Conservation (phyloP, 495 filamentous ascomycete species). For the Aspergillus wentii region DNA sequence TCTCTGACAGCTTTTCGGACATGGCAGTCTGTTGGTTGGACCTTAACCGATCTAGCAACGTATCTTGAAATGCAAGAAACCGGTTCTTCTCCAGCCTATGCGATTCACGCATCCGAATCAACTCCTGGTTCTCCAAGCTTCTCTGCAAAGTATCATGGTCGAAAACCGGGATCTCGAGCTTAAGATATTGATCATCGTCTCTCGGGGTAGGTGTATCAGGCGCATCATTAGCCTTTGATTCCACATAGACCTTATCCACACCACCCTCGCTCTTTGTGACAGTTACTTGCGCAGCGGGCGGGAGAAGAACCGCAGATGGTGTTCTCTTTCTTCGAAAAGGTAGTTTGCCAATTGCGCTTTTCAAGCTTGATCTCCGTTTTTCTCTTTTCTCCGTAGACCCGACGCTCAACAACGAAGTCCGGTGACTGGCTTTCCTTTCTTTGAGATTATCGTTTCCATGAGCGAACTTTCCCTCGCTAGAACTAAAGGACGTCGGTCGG, state of each 20-base stretch:
- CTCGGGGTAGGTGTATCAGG: conserved; percentile 2
- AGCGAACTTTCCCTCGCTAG: conserved; percentile 27
- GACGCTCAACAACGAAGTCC: conserved; percentile 29
- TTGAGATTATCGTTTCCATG: conserved; percentile 4
- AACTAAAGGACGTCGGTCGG: conserved; percentile 39
- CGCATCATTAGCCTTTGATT: conserved; percentile 11
- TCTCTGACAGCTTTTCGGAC: conserved; percentile 19
- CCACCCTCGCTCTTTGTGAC: conserved; percentile 22
- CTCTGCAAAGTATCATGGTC: conserved; percentile 35
- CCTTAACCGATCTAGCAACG: conserved; percentile 24
- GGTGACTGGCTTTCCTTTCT: too few species aligned
- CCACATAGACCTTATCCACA: conserved; percentile 26
- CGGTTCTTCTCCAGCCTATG: conserved; percentile 55
- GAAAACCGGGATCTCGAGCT: conserved; percentile 34
- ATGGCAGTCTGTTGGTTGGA: conserved; percentile 30
- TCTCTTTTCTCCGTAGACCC: conserved; percentile 27
- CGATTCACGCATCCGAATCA: conserved; percentile 44
- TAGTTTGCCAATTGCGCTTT: conserved; percentile 34
- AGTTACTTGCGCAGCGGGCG: conserved; percentile 25
- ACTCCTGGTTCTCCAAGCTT: conserved; percentile 41
- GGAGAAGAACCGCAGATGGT: conserved; percentile 25
- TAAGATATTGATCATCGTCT: conserved; percentile 16
- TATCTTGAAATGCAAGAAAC: conserved; percentile 49
- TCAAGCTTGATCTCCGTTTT: conserved; percentile 31
- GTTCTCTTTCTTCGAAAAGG: conserved; percentile 34